Base-by-base conservation (phyloP, 2,329 filamentous ascomycete genomes). In the Huntiella omanensis region DNA sequence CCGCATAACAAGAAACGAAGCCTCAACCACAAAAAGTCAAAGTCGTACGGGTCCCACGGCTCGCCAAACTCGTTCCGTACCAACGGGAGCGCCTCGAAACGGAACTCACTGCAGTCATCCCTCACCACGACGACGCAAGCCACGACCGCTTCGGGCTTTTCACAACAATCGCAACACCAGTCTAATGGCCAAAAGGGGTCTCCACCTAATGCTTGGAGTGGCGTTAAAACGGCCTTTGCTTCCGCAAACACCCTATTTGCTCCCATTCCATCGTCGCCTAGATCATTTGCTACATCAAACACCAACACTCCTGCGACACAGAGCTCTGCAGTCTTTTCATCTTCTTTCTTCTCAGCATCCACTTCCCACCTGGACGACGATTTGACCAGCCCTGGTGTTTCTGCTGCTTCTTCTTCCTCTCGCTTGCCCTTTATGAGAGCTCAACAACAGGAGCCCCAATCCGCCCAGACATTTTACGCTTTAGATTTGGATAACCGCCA, bases 291-390 rank as follows among this genome's bases (percentile, higher is more conserved):
- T 7, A 46, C 47, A 7, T 11, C 43, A 34, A 49, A 45, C 22
- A 46, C 47, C 12, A 46, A 34, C 16, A 46, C 40, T 33, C 36
- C 32, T 22, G 32, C 40, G 36, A 49, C 47, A 3, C 43, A 49
- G 16, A 45, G 39, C 13, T 46, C 47, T 32, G 43, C 43, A 33
- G 19, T 49, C n/a, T 49, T 49, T 40, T 46, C 43, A 28, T 49
- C 47, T 39, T 49, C 47, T 5, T 43, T 49, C 10, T 49, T 49
- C 19, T 49, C 47, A 16, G 47, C 43, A 13, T 49, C 47, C 8
- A 49, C 47, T 5, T 49, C 47, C 12, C 47, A 49, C 34, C 34
- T 49, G 22, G 43, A 49, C 3, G 47, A 49, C 34, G 47, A 49
- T 42, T 36, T 49, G 7, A 46, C 43, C 16, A 49, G 47, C 15